Base-by-base conservation (phyloP, 1,139 yeast species). In the Groenewaldozyma sp. region DNA sequence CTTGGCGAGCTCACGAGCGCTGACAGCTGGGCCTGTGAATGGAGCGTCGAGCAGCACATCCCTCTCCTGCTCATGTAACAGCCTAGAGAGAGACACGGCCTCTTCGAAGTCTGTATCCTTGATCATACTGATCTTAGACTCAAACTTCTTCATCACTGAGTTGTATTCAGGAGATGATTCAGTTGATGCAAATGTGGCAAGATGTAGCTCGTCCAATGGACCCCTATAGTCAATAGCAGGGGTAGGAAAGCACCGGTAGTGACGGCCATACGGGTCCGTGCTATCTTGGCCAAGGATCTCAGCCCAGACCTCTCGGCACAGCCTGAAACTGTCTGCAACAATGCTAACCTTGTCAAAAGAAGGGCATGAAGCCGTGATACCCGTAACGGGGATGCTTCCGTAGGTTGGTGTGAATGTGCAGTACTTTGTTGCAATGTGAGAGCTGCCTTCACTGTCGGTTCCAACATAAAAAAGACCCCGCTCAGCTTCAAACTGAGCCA, bases 271-370 rank as follows among this genome's bases (percentile, higher is more conserved):
- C 10, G 39, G 36, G 28, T 38, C 36, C 7, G 18, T 10, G 3
- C 31, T 26, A 24, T 43, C 42, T 14, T 31, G 34, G 2, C 20
- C 40, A 11, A 48, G 28, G 10, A 48, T 36, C 7, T 40, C 36
- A 3, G 40, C 33, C 54, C 54, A 51, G 17, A 51, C 37, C 11
- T 40, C 35, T 9, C 54, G 41, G 35, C 44, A 34, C 31, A 45
- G 50, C 27, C 39, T 40, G 11, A 42, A 29, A 17, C 46, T 42
- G 9, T 27, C 24, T 4, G 50, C 42, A 33, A 45, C 31, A 11
- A 50, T 41, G 3, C 48, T 28, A 35, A 51, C 20, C 13, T 45
- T 35, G 35, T 44, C 43, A 29, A 26, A 37, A 3, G 47, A 40
- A 3, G 48, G 46, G 18, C 48, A 38, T 2, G 37, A 17, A n/a